phyloP scores from a whole-genome alignment of 2,329 filamentous ascomycete genomes.

The Teratosphaeria pseudoeucalypti region DNA sequence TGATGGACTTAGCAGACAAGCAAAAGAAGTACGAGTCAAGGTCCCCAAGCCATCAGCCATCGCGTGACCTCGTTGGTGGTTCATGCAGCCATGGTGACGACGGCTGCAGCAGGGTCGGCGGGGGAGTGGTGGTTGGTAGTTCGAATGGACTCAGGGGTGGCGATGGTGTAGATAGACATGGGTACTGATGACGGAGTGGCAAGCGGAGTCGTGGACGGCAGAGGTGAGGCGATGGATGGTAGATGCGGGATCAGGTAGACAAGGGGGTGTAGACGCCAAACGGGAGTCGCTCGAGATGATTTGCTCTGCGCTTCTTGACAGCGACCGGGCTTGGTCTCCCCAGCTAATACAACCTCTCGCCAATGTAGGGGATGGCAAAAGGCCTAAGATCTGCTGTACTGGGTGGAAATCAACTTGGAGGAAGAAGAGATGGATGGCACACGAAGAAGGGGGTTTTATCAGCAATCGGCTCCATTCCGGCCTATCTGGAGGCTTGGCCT shows the following conservation, averaged over 20 bases:
- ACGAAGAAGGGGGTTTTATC: not conserved
- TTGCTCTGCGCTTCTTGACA: conserved; percentile 26
- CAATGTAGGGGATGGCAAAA: conserved; percentile 9
- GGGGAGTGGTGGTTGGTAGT: conserved; percentile 18
- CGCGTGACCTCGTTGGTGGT: conserved; percentile 19
- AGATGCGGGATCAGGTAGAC: not conserved
- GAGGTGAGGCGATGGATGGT: conserved; percentile 6
- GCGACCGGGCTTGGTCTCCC: conserved; percentile 35
- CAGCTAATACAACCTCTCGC: conserved; percentile 42
- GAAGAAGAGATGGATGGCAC: conserved; percentile 9
- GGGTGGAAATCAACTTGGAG: conserved; percentile 45
- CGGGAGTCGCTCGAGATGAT: not conserved
- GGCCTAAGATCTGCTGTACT: conserved; percentile 24
- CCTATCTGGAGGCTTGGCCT: not conserved
- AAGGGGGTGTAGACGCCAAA: not conserved
- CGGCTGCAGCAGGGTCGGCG: conserved; percentile 9
- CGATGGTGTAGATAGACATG: conserved; percentile 1
- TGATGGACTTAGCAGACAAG: not conserved
- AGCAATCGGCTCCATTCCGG: not conserved
- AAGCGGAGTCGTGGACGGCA: not conserved
- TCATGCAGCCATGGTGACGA: conserved; percentile 34
- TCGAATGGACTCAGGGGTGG: conserved; percentile 4
- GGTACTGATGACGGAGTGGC: not conserved
- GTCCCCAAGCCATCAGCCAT: conserved; percentile 24
- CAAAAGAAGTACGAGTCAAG: not conserved